Base-by-base conservation (phyloP, 768 basidiomycete genomes). In the Boletus reticuloceps region DNA sequence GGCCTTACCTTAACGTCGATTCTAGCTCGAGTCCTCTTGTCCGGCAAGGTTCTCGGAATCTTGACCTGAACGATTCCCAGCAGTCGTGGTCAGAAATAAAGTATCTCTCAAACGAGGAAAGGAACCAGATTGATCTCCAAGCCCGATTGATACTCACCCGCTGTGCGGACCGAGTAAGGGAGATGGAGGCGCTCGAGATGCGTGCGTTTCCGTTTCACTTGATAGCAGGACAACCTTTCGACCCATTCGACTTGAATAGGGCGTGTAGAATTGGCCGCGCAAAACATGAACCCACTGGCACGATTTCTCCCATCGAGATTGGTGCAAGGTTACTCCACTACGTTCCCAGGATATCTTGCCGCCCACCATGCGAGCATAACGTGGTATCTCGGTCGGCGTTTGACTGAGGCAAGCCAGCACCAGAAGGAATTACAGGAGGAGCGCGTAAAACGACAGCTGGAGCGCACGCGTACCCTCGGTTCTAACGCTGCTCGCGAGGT, bases 41-140 rank as follows among this genome's bases (percentile, higher is more conserved):
- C 20, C 81, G 83, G 29, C 82, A 82, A 63, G 59, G 62, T 32
- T 67, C 76, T 16, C 79, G 81, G 42, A 80, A 69, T 42, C 72
- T 90, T 51, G 86, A 91, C 73, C 64, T 90, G 13, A 73, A 67
- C 22, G 74, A 74, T 50, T 67, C 79, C 45, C 72, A 77, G 55
- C 74, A 78, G 56, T 74, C 77, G 43, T 91, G 88, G 88, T 70
- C 78, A 17, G 80, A 80, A 50, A 76, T 91, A 49, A 83, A 82
- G 58, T 76, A 86, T 64, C 80, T 99, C 7, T 84, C 85, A 10
- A 94, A 98, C 66, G 85, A 91, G 58, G 95, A 99, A 70, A 80
- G 95, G 57, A 95, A 98, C 73, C 93, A 97, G 74, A 91, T 99
- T 50, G 97, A 99, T 78, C 74, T 94, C 56, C 90, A 96, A 68